Evolutionary conservation across 2,329 filamentous ascomycete species (phyloP), one percentile per base, ranked within the genome.

Genomic region (Fusarium graminum): DNA sequence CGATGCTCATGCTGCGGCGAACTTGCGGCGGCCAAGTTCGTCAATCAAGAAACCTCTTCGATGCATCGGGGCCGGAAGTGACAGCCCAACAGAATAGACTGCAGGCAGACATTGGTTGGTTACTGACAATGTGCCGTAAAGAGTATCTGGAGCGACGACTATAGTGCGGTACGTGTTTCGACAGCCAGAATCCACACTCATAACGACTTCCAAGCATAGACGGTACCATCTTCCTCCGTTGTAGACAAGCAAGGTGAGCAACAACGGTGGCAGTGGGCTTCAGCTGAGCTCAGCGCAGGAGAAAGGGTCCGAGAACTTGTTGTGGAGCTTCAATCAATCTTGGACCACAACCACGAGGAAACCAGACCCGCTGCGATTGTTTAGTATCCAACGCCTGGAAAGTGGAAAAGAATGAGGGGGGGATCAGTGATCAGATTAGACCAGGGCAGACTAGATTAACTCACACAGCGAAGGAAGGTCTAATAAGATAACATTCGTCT

Each of bases 291-390:
- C 59, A 51, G 63, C 54, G 47, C 36, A 58, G 17, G 40, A 59
- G 36, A 50, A 67, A 67, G 52, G 63, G 63, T 67, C 63, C 63
- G 63, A 52, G 63, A 67, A 47, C 58, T 52, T 52, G 51, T 44
- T 59, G 63, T 64, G 63, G 63, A 67, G 58, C 22, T 36, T 58
- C 38, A 52, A 47, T 64, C 28, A 52, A 55, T 52, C 42, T 65
- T 64, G 52, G 56, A 53, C 30, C 17, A 53, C 42, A 52, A 52
- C 58, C 44, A 59, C 26, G 63, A 51, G 51, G 34, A 53, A 46
- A 25, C 53, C 25, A 47, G 63, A 51, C 63, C 63, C 63, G 52
- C 63, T 51, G 39, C 36, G 39, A 46, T 49, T 56, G 52, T 46
- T 57, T 59, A n/a, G 29, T 16, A 32, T 59, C 26, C 56, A 45